Evolutionary conservation across 305 asterid species (phyloP), one percentile per base, ranked within the genome.

Genomic region (Solanum hybrid): DNA sequence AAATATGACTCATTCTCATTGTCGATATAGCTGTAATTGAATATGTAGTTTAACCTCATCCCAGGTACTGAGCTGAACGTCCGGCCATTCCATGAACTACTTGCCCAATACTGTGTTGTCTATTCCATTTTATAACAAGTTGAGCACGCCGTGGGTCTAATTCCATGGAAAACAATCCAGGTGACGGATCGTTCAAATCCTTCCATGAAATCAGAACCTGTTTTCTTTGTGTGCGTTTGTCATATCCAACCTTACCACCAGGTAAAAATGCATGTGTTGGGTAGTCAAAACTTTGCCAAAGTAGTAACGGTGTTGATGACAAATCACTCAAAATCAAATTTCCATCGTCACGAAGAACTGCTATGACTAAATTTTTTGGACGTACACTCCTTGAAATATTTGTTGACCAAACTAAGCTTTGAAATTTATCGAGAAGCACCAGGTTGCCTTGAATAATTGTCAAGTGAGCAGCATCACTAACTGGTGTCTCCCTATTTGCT

Each of bases 41-140:
- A 95, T 37, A 91, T 87, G 64, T 35, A 89, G 91, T 91, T 94
- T 87, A 85, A 72, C 77, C 91, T 93, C 96, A 93, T 94, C 80
- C 91, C 94, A 40, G 98, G 96, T 2, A 94, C 94, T 32, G 60
- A 15, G 89, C 94, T 94, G 89, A 93, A 94, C 77, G 89, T 91
- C 5, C 84, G 92, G 73, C 32, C 87, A 64, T 79, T 69, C 87
- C 81, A 79, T 56, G 72, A 26, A 40, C 90, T 42, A 3, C 31
- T 80, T 3, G 88, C 87, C 94, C 94, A 93, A 38, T 93, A 91
- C 73, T 81, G 40, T 79, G 6, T 85, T 31, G 60, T 88, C 89
- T 6, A 31, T 92, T 91, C 93, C 91, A 90, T 88, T 78, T 91
- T 19, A 92, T 86, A 69, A 92, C 32, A 56, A 89, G 86, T 36